These are phyloP conservation scores for Boletus subparvulus DNA, from an alignment of 768 basidiomycete genomes.

Conservation along the genomic window DNA sequence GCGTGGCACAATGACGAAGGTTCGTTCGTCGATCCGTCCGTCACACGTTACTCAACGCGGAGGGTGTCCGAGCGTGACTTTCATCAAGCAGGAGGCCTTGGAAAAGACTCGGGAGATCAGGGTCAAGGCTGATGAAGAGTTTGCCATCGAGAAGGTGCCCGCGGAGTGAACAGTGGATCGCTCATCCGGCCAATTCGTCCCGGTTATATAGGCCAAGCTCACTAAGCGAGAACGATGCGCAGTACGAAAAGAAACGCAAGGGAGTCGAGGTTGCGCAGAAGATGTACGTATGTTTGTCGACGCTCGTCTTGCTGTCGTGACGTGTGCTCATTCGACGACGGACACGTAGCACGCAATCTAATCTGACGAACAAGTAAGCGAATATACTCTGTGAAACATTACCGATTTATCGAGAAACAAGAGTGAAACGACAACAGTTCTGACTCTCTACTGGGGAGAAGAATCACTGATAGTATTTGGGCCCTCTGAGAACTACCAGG, in stretches of 20 bases:
- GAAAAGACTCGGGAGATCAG: constrained; percentile 97
- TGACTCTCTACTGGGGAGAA: too few species aligned
- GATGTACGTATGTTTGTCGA: constrained; percentile 60
- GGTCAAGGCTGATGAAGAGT: constrained; percentile 98
- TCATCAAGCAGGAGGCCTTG: constrained; percentile 97
- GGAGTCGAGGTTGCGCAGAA: constrained; percentile 92
- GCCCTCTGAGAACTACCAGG: too few species aligned
- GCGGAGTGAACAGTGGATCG: too few species aligned
- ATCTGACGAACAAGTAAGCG: constrained; percentile 82
- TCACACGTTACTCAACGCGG: constrained; percentile 3
- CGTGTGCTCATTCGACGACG: constrained; percentile 4
- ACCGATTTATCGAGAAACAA: too few species aligned
- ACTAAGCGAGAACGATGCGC: constrained; percentile 96
- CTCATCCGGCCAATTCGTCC: too few species aligned
- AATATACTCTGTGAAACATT: too few species aligned
- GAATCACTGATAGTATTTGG: too few species aligned
- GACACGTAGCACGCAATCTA: constrained; percentile 79
- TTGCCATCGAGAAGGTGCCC: constrained; percentile 90
- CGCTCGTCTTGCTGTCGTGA: background rate
- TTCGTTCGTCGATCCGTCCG: too few species aligned
- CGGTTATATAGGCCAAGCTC: constrained; percentile 83
- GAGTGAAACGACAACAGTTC: too few species aligned
- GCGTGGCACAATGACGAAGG: constrained; percentile 81
- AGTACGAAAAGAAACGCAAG: constrained; percentile 95
- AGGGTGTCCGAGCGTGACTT: constrained; percentile 66